A percentile compares a stretch with the other conserved stretches of the same genome.
Evolutionary conservation across 495 filamentous ascomycete species (phyloP).

Genomic region (Cladorrhinum samala): DNA sequence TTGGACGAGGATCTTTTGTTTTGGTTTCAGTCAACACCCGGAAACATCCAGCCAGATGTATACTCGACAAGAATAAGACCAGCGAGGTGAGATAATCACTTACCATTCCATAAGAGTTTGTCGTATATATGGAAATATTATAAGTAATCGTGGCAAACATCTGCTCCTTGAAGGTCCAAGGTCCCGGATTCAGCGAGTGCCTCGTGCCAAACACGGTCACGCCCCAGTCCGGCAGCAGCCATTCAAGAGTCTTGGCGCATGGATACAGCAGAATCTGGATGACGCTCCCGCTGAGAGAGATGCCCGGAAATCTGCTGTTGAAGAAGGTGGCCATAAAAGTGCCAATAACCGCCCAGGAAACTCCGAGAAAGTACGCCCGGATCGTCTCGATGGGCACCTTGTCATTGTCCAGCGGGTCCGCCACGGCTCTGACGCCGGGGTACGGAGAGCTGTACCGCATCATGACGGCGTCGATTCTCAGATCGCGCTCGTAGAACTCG

Average conservation of each 20-base stretch:
- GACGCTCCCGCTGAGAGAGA: slow-evolving; percentile 27
- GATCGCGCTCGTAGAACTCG: slow-evolving; percentile 34
- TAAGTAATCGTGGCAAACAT: slow-evolving; percentile 34
- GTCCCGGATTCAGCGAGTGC: slow-evolving; percentile 36
- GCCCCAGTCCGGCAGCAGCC: slow-evolving; percentile 26
- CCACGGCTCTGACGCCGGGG: slow-evolving; percentile 41
- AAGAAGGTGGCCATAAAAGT: slow-evolving; percentile 36
- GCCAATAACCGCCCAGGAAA: slow-evolving; percentile 33
- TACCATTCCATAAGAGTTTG: slow-evolving; percentile 29
- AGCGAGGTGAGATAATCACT: too few relatives aligned
- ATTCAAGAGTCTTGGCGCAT: slow-evolving; percentile 29
- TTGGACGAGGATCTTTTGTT: slow-evolving; percentile 22
- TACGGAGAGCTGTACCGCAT: slow-evolving; percentile 39
- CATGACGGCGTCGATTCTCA: slow-evolving; percentile 32
- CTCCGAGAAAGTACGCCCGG: slow-evolving; percentile 37
- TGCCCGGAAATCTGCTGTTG: slow-evolving; percentile 34
- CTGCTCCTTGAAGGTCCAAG: slow-evolving; percentile 42
- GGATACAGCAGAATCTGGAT: slow-evolving; percentile 38
- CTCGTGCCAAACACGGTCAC: slow-evolving; percentile 22
- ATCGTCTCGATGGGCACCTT: slow-evolving; percentile 32
- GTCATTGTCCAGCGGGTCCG: slow-evolving; percentile 29
- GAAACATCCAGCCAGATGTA: neutral
- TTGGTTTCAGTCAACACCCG: too few relatives aligned
- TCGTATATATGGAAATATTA: slow-evolving; percentile 31
- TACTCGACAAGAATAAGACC: neutral